Evolutionary conservation across 2,329 filamentous ascomycete genomes (phyloP), one percentile per base, ranked within the genome.

Genomic region (Fonsecaea nubica): DNA sequence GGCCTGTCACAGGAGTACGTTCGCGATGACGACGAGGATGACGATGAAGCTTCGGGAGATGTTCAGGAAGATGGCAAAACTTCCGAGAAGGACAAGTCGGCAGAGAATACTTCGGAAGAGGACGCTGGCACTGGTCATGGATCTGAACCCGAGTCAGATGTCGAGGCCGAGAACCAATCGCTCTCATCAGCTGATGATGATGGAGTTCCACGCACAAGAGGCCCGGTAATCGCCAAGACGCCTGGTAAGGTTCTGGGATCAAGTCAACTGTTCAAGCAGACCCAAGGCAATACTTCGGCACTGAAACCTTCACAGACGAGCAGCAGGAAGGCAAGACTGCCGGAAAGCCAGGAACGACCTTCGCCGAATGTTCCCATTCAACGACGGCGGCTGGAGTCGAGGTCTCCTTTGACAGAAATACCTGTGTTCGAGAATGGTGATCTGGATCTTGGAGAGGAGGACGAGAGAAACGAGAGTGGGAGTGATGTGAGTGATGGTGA

Each of bases 311-410:
- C 68, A 13, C 58, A 58, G 15, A 58, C 48, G 40, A 56, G 21
- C 12, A 35, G 21, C n/a, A 53, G 3, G 21, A 61, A 52, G n/a
- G 12, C 32, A 53, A 54, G 25, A 36, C 36, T 52, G 21, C 57
- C 62, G 33, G 62, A 32, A 40, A 64, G 54, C 32, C 65, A 72
- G 38, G 67, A 71, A 48, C 62, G 61, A 55, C 70, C 69, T 4
- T 72, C 70, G n/a, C 70, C 70, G 6, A 62, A 66, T 13, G 66
- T 72, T 30, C 58, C 66, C 42, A 69, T 71, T 48, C 64, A 69
- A 38, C 68, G 30, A 15, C 64, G 65, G 25, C 13, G 56, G 40
- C 21, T 63, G 32, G 63, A 62, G 4, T 58, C 56, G 8, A 59
- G 54, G n/a, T 67, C 62, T 25, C 68, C 66, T 21, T 50, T 70